phyloP scores from a whole-genome alignment of 1,284 basidiomycete species.

The Apiotrichum veenhuisii region DNA sequence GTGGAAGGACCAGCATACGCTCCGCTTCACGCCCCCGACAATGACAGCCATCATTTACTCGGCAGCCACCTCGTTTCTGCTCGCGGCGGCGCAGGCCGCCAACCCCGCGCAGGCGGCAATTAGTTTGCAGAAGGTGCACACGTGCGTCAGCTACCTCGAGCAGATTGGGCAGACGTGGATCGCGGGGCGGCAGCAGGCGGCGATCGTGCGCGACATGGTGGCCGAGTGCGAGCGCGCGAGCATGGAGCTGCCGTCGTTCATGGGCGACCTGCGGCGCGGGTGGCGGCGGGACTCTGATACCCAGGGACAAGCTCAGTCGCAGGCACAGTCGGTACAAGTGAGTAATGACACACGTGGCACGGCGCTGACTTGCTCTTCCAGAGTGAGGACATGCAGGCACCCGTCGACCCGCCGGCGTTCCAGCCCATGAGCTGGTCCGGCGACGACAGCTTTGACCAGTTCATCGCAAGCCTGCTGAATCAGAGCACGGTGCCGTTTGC shows the following conservation, averaged over 20 bases:
- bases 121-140: conserved; percentile 6
- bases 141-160: conserved; percentile 7
- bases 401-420: background rate
- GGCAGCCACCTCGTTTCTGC: conserved; percentile 55
- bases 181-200: conserved; percentile 9
- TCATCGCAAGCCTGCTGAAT: conserved; percentile 8
- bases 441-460: conserved; percentile 8
- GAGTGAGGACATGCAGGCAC: background rate
- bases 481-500: conserved; percentile 10
- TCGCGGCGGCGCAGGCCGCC: conserved; percentile 15
- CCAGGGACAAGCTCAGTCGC: no score
- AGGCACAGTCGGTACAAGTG: no score
- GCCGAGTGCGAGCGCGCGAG: conserved; percentile 7
- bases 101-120: conserved; percentile 4
- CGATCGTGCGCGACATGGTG: conserved; percentile 10
- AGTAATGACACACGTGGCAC: no score
- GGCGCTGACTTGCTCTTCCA: background rate
- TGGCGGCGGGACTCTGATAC: background rate
- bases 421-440: background rate
- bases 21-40: conserved; percentile 64
- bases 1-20: conserved; percentile 58
- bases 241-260: conserved; percentile 3
- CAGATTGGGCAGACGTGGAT: conserved; percentile 14
- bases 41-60: conserved; percentile 63
- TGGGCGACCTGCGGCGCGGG: background rate